Percentiles rank a stretch among this genome's conserved stretches.
Evolutionary conservation across 495 filamentous ascomycete species (phyloP).

Genomic region (Parathielavia appendiculata): DNA sequence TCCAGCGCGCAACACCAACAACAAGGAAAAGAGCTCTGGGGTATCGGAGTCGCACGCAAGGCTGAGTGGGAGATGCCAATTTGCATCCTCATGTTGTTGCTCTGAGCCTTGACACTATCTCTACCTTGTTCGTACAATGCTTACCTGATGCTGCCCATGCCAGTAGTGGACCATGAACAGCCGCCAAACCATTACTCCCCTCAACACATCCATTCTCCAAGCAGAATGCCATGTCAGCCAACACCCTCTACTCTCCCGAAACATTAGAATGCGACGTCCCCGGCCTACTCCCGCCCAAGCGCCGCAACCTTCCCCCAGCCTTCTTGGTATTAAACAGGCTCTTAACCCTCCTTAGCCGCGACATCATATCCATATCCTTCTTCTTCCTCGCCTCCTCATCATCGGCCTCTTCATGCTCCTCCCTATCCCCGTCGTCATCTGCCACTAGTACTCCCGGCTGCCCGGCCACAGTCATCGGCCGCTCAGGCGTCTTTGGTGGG

Average conservation of each 20-base stretch:
- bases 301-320: slow-evolving; percentile 39
- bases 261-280: slow-evolving; percentile 27
- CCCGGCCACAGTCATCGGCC: slow-evolving; percentile 19
- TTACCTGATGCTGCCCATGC: no score
- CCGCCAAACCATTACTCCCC: no score
- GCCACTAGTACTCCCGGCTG: slow-evolving; percentile 2
- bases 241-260: slow-evolving; percentile 1
- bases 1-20: no score
- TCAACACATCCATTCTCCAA: neutral
- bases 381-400: slow-evolving; percentile 41
- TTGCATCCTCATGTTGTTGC: no score
- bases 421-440: neutral
- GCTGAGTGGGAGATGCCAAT: no score
- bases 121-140: no score
- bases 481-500: slow-evolving; percentile 20
- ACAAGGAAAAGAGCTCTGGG: no score
- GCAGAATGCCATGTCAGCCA: neutral
- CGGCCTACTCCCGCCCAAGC: slow-evolving; percentile 28
- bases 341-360: slow-evolving; percentile 50
- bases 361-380: slow-evolving; percentile 54
- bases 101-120: no score
- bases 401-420: slow-evolving; percentile 29
- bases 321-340: slow-evolving; percentile 56
- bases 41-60: no score
- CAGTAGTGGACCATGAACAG: no score